Percentiles rank a stretch among this genome's conserved stretches.
phyloP scores from a whole-genome alignment of 148 eudicot genomes.

The Pouteria glomerata region DNA sequence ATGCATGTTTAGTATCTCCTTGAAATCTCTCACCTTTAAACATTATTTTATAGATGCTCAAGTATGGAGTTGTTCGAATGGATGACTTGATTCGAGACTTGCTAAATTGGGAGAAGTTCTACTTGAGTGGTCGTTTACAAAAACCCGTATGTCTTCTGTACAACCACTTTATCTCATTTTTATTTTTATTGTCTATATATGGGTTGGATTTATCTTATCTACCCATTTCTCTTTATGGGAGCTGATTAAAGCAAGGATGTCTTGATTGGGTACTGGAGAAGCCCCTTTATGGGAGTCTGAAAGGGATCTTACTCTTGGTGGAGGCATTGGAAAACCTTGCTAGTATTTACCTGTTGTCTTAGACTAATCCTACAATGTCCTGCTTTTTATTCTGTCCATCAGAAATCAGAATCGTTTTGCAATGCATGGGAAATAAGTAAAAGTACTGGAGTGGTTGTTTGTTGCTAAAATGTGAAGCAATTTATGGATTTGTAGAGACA shows the following conservation, averaged over 20 bases:
- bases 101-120: slow-evolving; percentile 74
- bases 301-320: no score
- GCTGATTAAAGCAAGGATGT: background rate
- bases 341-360: no score
- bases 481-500: no score
- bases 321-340: no score
- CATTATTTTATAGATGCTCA: slow-evolving; percentile 47
- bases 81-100: slow-evolving; percentile 71
- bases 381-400: no score
- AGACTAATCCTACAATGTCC: no score
- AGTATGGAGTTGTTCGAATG: slow-evolving; percentile 90
- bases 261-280: background rate
- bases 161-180: background rate
- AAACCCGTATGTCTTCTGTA: slow-evolving; percentile 65
- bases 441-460: no score
- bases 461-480: no score
- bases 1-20: background rate
- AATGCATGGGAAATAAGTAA: no score
- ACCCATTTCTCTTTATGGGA: background rate
- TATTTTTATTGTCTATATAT: background rate
- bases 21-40: slow-evolving; percentile 4
- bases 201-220: background rate
- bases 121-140: slow-evolving; percentile 85
- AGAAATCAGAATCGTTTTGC: no score
- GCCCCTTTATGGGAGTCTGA: no score